Evolutionary conservation across 106 monocot species (phyloP).

Genomic region (Dioscorea alata): DNA sequence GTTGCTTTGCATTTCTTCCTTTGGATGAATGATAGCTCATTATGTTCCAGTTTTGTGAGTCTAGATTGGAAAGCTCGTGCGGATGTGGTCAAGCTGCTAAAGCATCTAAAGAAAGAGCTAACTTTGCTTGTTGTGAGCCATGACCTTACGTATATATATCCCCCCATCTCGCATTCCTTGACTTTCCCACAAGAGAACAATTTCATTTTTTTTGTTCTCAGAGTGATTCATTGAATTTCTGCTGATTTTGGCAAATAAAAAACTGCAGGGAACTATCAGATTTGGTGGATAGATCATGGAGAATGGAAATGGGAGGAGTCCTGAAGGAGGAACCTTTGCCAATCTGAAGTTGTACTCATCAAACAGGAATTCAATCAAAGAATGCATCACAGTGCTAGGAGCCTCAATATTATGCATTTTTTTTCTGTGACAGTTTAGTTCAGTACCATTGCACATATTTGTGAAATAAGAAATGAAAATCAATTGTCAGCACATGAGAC

Average conservation of each 20-base stretch:
- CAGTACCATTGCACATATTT: no score
- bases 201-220: no score
- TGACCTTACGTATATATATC: constrained; percentile 79
- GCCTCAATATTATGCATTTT: no score
- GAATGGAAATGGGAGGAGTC: constrained; percentile 85
- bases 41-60: constrained; percentile 3
- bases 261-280: constrained; percentile 56
- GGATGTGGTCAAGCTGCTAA: constrained; percentile 86
- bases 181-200: no score
- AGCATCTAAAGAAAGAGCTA: constrained; percentile 73
- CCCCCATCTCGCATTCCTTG: no score
- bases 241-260: neutral
- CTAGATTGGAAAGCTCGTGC: constrained; percentile 94
- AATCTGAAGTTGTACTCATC: constrained; percentile 6
- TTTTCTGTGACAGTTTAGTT: no score
- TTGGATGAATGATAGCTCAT: neutral
- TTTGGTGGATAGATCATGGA: constrained; percentile 80
- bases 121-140: constrained; percentile 90
- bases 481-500: no score
- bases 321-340: constrained; percentile 66
- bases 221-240: no score
- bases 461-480: no score
- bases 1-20: neutral
- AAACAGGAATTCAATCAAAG: no score
- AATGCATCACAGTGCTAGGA: no score